phyloP scores from a whole-genome alignment of 2,329 filamentous ascomycete genomes.

The Epichloe coenophiala region DNA sequence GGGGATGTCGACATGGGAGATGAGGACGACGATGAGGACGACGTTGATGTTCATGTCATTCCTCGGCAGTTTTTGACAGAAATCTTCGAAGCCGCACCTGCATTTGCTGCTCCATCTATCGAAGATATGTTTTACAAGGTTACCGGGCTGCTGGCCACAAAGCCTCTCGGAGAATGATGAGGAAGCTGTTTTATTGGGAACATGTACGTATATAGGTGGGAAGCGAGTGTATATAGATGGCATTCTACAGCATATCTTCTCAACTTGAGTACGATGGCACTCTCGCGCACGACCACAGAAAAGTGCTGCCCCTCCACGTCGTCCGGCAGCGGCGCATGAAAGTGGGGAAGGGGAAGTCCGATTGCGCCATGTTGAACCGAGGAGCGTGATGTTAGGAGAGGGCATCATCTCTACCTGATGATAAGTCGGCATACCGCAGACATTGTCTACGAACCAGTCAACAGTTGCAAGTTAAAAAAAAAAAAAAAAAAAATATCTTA shows the following conservation, averaged over 20 bases:
- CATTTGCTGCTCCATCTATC: slow-evolving; percentile 56
- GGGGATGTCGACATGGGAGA: slow-evolving; percentile 30
- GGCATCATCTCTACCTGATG: too few relatives aligned
- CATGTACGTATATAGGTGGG: neutral
- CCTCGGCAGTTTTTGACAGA: slow-evolving; percentile 53
- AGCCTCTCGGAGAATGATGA: slow-evolving; percentile 12
- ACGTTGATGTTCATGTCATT: slow-evolving; percentile 46
- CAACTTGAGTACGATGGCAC: neutral
- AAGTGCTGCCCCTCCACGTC: too few relatives aligned
- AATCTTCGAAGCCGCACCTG: slow-evolving; percentile 56
- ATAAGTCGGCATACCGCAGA: too few relatives aligned
- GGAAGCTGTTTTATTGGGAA: neutral
- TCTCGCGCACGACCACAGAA: too few relatives aligned
- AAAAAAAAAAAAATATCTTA: too few relatives aligned
- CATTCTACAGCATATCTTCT: neutral
- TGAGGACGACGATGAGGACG: slow-evolving; percentile 23
- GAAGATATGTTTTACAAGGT: slow-evolving; percentile 67
- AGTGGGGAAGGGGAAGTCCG: neutral
- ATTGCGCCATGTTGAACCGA: slow-evolving; percentile 1
- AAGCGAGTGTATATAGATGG: neutral
- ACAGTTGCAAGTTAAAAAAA: too few relatives aligned
- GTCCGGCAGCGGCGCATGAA: neutral
- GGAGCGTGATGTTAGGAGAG: neutral
- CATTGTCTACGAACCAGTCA: too few relatives aligned
- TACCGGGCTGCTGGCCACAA: slow-evolving; percentile 43